Base-by-base conservation (phyloP, 345 rosid species). In the Lagerstroemia speciosa region DNA sequence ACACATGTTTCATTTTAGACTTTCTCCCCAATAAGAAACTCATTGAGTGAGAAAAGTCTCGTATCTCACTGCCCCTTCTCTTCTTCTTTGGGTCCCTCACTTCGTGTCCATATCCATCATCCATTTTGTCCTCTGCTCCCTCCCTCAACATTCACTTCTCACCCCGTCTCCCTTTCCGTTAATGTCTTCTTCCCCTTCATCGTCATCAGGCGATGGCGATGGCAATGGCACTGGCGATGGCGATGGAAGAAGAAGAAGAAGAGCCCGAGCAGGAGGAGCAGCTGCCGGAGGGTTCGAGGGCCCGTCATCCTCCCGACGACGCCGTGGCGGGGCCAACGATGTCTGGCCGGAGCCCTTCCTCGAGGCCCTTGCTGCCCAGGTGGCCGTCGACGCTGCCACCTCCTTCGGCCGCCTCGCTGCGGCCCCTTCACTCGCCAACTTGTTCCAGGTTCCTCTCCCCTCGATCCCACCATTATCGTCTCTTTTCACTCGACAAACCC, bases 341-440 rank as follows among this genome's bases (percentile, higher is more conserved):
- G 84, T 84, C 10, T 94, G 99, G 99, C 99, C 97, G 0, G 96
- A 89, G 66, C 97, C 93, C 67, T 87, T 94, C 64, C 75, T 94
- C 26, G 99, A 94, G 75, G 89, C 94, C 43, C 89, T 94, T 24
- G 96, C 96, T 30, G 66, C 77, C 62, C 95, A 82, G 26, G 94
- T 86, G 11, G 97, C 97, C 71, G 67, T 75, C 40, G 85, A 86
- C 31, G 92, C 88, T 62, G 77, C 87, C 61, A 83, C 77, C 61
- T 66, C 84, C 0, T 2, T 19, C 9, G 91, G 99, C 2, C 88
- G 87, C n/a, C 95, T 86, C 22, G 80, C 90, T 19, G 97, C 87
- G 1, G 97, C 96, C 32, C 82, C 81, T 17, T 89, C 95, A 17
- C 78, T 94, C n/a, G 83, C 83, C 79, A 93, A 82, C 78, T 75